phyloP scores from a whole-genome alignment of 805 yeast species.

The Naumovozyma dairenensis region DNA sequence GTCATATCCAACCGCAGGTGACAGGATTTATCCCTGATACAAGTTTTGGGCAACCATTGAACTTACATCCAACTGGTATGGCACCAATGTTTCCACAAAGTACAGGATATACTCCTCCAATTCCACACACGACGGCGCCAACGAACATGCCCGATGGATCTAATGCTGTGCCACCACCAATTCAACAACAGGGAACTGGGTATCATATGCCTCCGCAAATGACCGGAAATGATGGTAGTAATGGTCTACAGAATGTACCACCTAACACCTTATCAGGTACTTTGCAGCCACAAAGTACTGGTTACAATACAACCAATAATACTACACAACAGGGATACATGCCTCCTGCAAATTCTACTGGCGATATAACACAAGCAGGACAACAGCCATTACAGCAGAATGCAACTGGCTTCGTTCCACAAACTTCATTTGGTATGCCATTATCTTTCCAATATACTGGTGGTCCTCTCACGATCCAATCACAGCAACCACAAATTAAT shows the following conservation, averaged over 20 bases:
- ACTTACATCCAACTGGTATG: slow-evolving; percentile 12
- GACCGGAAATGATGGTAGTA: slow-evolving; percentile 8
- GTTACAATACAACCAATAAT: too few relatives aligned
- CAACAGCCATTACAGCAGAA: too few relatives aligned
- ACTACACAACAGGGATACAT: too few relatives aligned
- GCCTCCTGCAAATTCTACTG: too few relatives aligned
- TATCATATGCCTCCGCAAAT: slow-evolving; percentile 24
- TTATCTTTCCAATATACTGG: slow-evolving; percentile 12
- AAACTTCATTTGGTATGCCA: slow-evolving; percentile 21
- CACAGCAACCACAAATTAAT: slow-evolving; percentile 1
- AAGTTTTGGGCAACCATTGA: slow-evolving; percentile 23
- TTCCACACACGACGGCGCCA: slow-evolving; percentile 32
- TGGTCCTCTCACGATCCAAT: slow-evolving; percentile 16
- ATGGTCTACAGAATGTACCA: too few relatives aligned
- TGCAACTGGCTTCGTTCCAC: slow-evolving; percentile 28
- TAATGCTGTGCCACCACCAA: too few relatives aligned
- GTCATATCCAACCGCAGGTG: slow-evolving; percentile 5
- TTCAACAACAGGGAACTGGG: slow-evolving; percentile 33
- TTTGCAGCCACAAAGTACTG: too few relatives aligned
- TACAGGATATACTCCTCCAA: slow-evolving; percentile 34
- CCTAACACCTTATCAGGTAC: too few relatives aligned
- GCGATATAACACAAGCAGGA: too few relatives aligned
- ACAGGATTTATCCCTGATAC: slow-evolving; percentile 23
- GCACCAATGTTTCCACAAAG: slow-evolving; percentile 37
- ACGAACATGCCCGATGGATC: too few relatives aligned